Evolutionary conservation across 305 asterid genomes (phyloP), one percentile per base, ranked within the genome.

Genomic region (Plantago lanceolata): DNA sequence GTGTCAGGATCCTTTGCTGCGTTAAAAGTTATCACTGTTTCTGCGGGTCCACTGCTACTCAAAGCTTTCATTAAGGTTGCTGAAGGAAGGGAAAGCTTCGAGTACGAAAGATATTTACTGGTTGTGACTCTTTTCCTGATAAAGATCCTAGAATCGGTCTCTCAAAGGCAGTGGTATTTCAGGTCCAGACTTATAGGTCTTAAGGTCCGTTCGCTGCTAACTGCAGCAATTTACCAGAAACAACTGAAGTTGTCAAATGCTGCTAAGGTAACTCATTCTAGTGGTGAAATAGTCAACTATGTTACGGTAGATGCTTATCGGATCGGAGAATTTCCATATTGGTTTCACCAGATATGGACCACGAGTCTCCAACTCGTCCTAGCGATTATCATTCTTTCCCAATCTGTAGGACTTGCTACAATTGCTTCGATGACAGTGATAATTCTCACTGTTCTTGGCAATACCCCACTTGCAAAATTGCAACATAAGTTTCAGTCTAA

Each of bases 331-430:
- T 89, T 93, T 63, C 96, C 97, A 0, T 89, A 73, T 73, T 87
- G 97, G 96, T 71, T 83, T 68, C 99, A 93, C 65, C 97, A 87
- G 61, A 84, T 86, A 8, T 93, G 99, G 97, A 89, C 99, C 0
- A 87, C 96, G 1, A 74, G 57, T 31, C 73, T 93, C 71, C 99
- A 93, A 44, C 90, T 93, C 55, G 71, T 84, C 66, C 73, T 93
- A 0, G 95, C 97, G 15, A 73, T 93, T 61, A 52, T 77, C 57
- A 93, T 89, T 61, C 90, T 93, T 64, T 79, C 80, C 57, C 85
- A 76, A 13, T 77, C 97, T 0, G 94, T 89, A 0, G 97, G 97
- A 48, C 78, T 77, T 4, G 97, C 97, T 3, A 93, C 97, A 2
- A 58, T 93, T 60, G 97, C 99, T 13, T 79, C 99, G 3, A 58